Base-by-base conservation (phyloP, 2,329 filamentous ascomycete genomes). In the Teratosphaeriaceae sp. region DNA sequence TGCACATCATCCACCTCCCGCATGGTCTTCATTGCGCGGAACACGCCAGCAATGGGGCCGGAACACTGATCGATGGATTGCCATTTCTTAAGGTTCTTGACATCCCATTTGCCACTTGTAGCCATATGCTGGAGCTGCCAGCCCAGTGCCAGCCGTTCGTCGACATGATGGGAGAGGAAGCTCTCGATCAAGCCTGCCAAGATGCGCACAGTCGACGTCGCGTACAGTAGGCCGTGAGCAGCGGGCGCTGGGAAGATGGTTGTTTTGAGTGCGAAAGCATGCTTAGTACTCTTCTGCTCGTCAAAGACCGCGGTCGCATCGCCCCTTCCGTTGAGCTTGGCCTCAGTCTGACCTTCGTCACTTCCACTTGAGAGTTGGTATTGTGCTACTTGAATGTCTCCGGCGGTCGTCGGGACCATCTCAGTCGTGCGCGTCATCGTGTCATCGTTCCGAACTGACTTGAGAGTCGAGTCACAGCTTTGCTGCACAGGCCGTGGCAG, bases 81-180 rank as follows among this genome's bases (percentile, higher is more conserved):
- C 90, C 90, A 97, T 61, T 97, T 97, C 46, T 78, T 80, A 9
- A 96, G 73, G 58, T 97, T 97, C 68, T 97, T 97, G 53, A 97
- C 88, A 59, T 96, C 90, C 90, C 90, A 97, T 67, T 97, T 97
- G 2, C 89, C 89, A 53, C 88, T 85, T 1, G 84, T 87, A 2
- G 85, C 87, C 19, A 97, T 78, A 56, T 92, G 84, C 55, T 90
- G 85, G 13, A 97, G 72, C 65, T 97, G 90, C 89, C 90, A 97
- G 33, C 84, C 86, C 21, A 90, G 78, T 1, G 81, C 85, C 12
- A 96, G 75, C 7, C 88, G 80, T 8, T 80, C 75, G 8, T 89
- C 89, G 42, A 96, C 74, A 55, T 88, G 76, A 2, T 75, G 72
- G 15, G 79, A 73, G 21, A 96, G 74, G 57, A 97, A 97, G 49